Evolutionary conservation across 768 basidiomycete genomes (phyloP).

Genomic region (Holtermannia corniformis): DNA sequence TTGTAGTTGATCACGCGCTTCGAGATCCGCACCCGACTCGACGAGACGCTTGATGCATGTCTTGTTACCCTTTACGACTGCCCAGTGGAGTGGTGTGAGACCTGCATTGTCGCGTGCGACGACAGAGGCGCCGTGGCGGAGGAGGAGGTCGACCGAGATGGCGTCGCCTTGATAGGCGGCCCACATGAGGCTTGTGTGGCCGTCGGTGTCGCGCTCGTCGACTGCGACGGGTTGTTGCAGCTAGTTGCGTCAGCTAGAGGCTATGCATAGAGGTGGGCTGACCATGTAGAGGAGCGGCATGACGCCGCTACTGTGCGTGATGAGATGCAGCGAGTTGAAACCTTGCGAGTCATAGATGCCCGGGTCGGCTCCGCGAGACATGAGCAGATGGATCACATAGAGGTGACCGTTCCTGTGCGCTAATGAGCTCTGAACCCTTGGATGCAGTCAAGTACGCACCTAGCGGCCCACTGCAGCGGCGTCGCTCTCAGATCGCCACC

Average conservation of each 20-base stretch:
- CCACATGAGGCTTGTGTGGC: constrained; percentile 97
- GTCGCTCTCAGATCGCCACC: constrained; percentile 92
- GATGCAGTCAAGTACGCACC: constrained; percentile 26
- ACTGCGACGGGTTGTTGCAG: constrained; percentile 88
- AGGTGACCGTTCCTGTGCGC: constrained; percentile 72
- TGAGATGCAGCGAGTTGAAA: constrained; percentile 90
- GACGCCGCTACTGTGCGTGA: constrained; percentile 85
- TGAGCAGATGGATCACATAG: constrained; percentile 85
- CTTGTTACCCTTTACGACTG: constrained; percentile 87
- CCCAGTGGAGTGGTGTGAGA: constrained; percentile 90
- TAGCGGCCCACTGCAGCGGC: constrained; percentile 95
- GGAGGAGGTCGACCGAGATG: constrained; percentile 78
- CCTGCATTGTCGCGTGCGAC: constrained; percentile 69
- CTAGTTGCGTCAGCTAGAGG: constrained; percentile 47
- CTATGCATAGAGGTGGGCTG: constrained; percentile 3
- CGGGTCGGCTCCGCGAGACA: constrained; percentile 84
- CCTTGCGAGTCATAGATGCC: constrained; percentile 84
- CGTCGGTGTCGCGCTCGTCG: constrained; percentile 80
- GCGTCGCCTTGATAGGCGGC: constrained; percentile 98
- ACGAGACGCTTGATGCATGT: constrained; percentile 73
- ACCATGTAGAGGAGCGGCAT: constrained; percentile 67
- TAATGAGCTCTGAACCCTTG: background rate
- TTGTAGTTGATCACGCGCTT: constrained; percentile 68
- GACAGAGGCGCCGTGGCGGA: constrained; percentile 76
- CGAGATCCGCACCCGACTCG: constrained; percentile 75